phyloP scores from a whole-genome alignment of 331 rosid genomes.

The Dryas integrifolia region DNA sequence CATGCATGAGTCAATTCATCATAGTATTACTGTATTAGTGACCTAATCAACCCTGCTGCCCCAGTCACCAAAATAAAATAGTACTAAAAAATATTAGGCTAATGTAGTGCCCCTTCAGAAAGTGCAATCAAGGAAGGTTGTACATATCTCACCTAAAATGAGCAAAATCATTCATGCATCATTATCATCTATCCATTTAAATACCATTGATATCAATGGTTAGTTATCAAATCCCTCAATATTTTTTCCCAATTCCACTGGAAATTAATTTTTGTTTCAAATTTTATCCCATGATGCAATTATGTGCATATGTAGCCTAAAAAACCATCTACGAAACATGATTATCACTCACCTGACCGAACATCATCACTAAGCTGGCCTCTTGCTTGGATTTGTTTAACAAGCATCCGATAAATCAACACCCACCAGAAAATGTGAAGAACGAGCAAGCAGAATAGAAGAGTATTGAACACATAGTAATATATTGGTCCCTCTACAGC shows the following conservation, averaged over 20 bases:
- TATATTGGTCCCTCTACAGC: constrained; percentile 60
- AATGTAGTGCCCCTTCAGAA: neutral
- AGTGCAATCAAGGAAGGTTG: neutral
- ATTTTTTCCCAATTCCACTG: neutral
- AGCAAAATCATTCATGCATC: neutral
- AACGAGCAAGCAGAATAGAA: constrained; percentile 70
- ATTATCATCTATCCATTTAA: neutral
- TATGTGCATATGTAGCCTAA: neutral
- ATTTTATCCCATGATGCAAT: neutral
- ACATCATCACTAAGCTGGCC: constrained; percentile 86
- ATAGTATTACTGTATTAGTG: neutral
- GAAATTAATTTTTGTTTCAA: neutral
- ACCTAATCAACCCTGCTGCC: neutral
- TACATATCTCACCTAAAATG: neutral
- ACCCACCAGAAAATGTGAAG: constrained; percentile 94
- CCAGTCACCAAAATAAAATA: neutral
- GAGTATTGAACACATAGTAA: constrained; percentile 81
- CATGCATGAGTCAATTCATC: neutral
- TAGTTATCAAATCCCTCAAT: neutral
- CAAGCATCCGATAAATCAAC: constrained; percentile 87
- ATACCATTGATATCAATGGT: neutral
- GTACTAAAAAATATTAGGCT: neutral
- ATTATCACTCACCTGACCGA: constrained; percentile 77
- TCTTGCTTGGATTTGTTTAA: constrained; percentile 74
- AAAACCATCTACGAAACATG: constrained; percentile 18